These are phyloP conservation scores for Tolypocladium tundrense DNA, from an alignment of 2,329 filamentous ascomycete species.

Conservation along the genomic window DNA sequence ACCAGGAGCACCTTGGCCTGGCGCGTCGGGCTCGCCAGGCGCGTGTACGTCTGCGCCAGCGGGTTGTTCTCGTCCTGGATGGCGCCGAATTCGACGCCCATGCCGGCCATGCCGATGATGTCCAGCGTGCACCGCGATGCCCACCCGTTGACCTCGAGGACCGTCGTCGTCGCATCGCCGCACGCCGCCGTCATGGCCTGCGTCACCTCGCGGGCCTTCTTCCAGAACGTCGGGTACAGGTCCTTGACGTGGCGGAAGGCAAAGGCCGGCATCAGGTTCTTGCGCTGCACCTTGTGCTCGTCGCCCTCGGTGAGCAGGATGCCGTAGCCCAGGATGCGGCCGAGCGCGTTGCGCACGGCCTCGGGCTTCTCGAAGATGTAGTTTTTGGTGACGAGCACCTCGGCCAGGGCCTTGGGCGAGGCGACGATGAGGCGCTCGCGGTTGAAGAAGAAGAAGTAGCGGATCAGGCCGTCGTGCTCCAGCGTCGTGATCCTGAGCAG, in stretches of 20 bases:
- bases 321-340: constrained; percentile 57
- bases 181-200: constrained; percentile 41
- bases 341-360: constrained; percentile 43
- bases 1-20: constrained; percentile 47
- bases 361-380: constrained; percentile 61
- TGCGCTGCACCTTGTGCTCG: constrained; percentile 74
- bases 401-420: constrained; percentile 54
- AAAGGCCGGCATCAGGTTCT: constrained; percentile 73
- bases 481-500: constrained; percentile 45
- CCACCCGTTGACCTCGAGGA: constrained; percentile 52
- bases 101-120: constrained; percentile 63
- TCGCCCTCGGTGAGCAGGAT: constrained; percentile 81
- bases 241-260: constrained; percentile 79
- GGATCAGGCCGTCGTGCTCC: constrained; percentile 59
- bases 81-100: constrained; percentile 61
- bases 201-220: constrained; percentile 60
- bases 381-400: constrained; percentile 57
- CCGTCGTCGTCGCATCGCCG: constrained; percentile 12
- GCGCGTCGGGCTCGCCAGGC: constrained; percentile 41
- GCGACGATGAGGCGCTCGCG: constrained; percentile 51
- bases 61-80: constrained; percentile 49
- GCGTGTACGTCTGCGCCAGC: constrained; percentile 47
- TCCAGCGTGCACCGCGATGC: constrained; percentile 60
- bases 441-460: constrained; percentile 54
- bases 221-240: constrained; percentile 76